These are phyloP conservation scores for Zoysia pacifica DNA, from an alignment of 176 grass and related monocot genomes.

Conservation along the genomic window DNA sequence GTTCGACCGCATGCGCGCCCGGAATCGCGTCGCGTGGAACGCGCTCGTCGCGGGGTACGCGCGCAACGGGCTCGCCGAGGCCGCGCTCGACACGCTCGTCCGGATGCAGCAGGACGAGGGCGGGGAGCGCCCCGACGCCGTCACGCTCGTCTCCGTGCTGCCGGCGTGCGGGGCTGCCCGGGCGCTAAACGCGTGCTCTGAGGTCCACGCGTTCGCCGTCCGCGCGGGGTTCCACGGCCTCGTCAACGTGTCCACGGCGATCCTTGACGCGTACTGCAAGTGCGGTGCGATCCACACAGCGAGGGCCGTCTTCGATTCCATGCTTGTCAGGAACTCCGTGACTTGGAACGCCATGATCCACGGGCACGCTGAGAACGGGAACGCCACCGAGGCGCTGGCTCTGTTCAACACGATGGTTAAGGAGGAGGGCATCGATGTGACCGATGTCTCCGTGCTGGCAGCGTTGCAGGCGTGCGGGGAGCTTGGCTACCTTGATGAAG, in stretches of 20 bases:
- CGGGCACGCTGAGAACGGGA: background rate
- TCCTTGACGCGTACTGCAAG: slow-evolving; percentile 64
- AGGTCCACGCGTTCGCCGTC: slow-evolving; percentile 48
- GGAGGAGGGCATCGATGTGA: slow-evolving; percentile 57
- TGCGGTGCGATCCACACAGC: slow-evolving; percentile 27
- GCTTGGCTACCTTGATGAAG: slow-evolving; percentile 51
- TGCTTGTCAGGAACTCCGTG: background rate
- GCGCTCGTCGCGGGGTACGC: slow-evolving; percentile 51
- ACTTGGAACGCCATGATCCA: background rate
- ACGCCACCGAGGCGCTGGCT: background rate
- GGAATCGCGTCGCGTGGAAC: slow-evolving; percentile 60
- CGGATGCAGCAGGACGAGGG: slow-evolving; percentile 46
- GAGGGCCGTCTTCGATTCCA: background rate
- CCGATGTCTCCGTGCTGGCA: slow-evolving; percentile 45
- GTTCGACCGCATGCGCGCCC: slow-evolving; percentile 55
- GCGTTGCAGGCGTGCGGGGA: slow-evolving; percentile 59
- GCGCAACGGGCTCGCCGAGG: slow-evolving; percentile 39
- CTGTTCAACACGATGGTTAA: slow-evolving; percentile 49
- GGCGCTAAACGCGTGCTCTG: slow-evolving; percentile 12
- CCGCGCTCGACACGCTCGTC: slow-evolving; percentile 47
- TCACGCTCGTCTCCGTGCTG: slow-evolving; percentile 51
- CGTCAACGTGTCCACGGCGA: slow-evolving; percentile 55
- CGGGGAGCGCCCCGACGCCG: slow-evolving; percentile 38
- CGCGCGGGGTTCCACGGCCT: slow-evolving; percentile 39
- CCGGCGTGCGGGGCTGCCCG: slow-evolving; percentile 37